Conservation (phyloP, 2,329 filamentous ascomycete genomes). For the Metarhizium sp. region DNA sequence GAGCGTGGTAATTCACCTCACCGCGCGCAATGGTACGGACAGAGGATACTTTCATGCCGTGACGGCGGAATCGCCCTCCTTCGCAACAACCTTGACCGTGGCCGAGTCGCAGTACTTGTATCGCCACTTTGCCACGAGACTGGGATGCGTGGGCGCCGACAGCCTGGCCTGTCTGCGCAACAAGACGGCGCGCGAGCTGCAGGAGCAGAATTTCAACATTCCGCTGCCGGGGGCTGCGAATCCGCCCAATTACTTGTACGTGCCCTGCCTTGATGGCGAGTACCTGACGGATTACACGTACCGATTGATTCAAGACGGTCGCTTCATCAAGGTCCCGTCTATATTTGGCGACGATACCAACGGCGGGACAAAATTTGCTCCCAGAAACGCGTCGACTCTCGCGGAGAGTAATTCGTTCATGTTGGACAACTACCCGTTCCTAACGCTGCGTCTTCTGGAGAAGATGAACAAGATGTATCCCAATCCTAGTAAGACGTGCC, state of each 20-base stretch:
- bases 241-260: slow-evolving; percentile 41
- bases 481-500: slow-evolving; percentile 23
- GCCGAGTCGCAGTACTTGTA: slow-evolving; percentile 43
- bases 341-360: slow-evolving; percentile 34
- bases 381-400: slow-evolving; percentile 20
- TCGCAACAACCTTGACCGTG: slow-evolving; percentile 36
- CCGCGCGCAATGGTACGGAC: slow-evolving; percentile 40
- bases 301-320: slow-evolving; percentile 34
- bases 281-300: slow-evolving; percentile 42
- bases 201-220: slow-evolving; percentile 31
- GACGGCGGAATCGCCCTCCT: slow-evolving; percentile 41
- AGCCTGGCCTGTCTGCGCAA: slow-evolving; percentile 37
- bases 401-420: slow-evolving; percentile 23
- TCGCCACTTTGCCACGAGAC: slow-evolving; percentile 33
- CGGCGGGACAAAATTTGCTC: slow-evolving; percentile 27
- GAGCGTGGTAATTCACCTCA: slow-evolving; percentile 56
- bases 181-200: slow-evolving; percentile 30
- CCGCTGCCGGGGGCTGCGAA: slow-evolving; percentile 17
- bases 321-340: slow-evolving; percentile 43
- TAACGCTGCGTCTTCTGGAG: slow-evolving; percentile 21
- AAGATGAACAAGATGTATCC: slow-evolving; percentile 26
- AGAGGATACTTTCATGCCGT: slow-evolving; percentile 41
- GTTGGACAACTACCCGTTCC: slow-evolving; percentile 23
- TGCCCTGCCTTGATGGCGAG: slow-evolving; percentile 44
- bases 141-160: slow-evolving; percentile 29